phyloP scores from a whole-genome alignment of 441 rosid species.

The Codiaeum variegatum region DNA sequence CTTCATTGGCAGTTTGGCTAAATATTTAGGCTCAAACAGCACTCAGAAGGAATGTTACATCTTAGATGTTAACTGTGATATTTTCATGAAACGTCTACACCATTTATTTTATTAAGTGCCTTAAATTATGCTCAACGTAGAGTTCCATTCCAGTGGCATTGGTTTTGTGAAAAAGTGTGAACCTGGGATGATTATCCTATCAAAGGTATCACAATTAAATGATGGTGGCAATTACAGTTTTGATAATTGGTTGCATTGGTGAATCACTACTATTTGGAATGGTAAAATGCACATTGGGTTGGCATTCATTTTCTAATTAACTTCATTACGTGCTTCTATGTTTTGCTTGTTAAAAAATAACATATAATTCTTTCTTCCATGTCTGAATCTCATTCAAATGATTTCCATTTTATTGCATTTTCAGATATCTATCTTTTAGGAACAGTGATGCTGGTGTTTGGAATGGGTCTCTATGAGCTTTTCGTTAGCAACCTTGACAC shows the following conservation, averaged over 20 bases:
- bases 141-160: neutral
- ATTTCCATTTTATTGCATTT: neutral
- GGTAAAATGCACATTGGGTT: neutral
- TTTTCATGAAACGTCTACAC: neutral
- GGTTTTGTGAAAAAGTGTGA: neutral
- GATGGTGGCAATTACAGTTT: neutral
- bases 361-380: neutral
- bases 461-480: conserved; percentile 89
- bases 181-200: neutral
- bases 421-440: conserved; percentile 86
- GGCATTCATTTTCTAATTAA: neutral
- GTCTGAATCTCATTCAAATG: neutral
- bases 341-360: neutral
- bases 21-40: neutral
- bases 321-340: neutral
- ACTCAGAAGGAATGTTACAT: neutral
- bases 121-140: neutral
- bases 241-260: neutral
- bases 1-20: neutral
- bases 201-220: neutral
- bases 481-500: conserved; percentile 74
- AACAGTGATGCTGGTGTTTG: conserved; percentile 96
- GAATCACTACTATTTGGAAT: neutral
- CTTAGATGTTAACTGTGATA: neutral
- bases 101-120: neutral